Percentiles rank a stretch among this genome's conserved stretches.
Conservation (phyloP, 106 monocot genomes). For the Hemerocallis citrina region DNA sequence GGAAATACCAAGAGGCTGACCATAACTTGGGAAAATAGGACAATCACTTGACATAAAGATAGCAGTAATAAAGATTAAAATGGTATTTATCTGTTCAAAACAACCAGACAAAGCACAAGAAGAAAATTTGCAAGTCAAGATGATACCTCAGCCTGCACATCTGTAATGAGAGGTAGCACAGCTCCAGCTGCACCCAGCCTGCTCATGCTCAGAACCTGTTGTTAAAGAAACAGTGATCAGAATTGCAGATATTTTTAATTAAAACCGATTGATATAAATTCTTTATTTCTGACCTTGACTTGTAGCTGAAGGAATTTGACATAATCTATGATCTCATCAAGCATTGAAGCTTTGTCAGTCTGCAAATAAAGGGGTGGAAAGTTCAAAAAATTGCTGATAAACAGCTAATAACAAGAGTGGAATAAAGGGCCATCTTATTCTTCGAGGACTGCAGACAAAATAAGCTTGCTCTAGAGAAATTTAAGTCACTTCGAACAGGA, state of each 20-base stretch:
- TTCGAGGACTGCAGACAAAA: no score
- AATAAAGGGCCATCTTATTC: no score
- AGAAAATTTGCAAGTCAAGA: neutral
- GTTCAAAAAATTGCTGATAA: no score
- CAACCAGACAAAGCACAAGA: neutral
- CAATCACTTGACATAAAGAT: neutral
- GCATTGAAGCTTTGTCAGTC: slow-evolving; percentile 89
- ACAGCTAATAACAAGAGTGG: no score
- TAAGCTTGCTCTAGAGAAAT: no score
- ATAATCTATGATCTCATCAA: slow-evolving; percentile 91
- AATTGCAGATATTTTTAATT: no score
- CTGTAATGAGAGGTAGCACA: slow-evolving; percentile 51
- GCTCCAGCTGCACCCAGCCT: slow-evolving; percentile 69
- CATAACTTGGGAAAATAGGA: no score
- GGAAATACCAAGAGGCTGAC: no score
- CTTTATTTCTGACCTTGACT: slow-evolving; percentile 60
- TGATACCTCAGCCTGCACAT: slow-evolving; percentile 53
- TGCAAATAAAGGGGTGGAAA: slow-evolving; percentile 19
- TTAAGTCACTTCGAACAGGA: no score
- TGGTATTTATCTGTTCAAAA: neutral
- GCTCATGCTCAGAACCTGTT: slow-evolving; percentile 85
- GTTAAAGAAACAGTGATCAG: neutral
- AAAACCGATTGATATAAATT: neutral
- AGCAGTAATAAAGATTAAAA: neutral
- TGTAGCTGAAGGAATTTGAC: slow-evolving; percentile 90